Base-by-base conservation (phyloP, 2,329 filamentous ascomycete species). In the Falciphora oryzae region DNA sequence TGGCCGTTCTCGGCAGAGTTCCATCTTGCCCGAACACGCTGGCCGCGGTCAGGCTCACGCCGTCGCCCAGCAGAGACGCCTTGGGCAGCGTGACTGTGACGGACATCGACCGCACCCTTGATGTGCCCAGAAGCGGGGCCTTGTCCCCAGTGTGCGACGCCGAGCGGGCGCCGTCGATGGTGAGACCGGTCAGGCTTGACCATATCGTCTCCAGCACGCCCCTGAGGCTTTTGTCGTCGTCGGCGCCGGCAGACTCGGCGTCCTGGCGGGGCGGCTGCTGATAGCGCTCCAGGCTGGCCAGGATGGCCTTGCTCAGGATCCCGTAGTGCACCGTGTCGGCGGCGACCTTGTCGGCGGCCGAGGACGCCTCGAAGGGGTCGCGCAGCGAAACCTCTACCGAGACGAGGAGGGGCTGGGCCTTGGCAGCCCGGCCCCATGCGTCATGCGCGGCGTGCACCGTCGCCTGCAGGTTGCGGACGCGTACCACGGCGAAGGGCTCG, bases 241-340 rank as follows among this genome's bases (percentile, higher is more conserved):
- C 25, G 65, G 32, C 38, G 62, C 67, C 60, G 65, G 69, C 57
- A 68, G 62, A n/a, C 62, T 56, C 65, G 25, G 67, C n/a, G 65
- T 64, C 73, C 32, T 60, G 58, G 57, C 25, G 6, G 57, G 44
- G 38, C 25, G 16, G 25, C 58, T 68, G 63, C 18, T 32, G 22
- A 56, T 65, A 66, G 35, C 31, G 3, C 44, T 62, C 67, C 53
- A 88, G 71, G 16, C 77, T 77, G 29, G 75, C 74, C 38, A 89
- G 76, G 18, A 93, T 79, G 0, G 80, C 79, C 76, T 92, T 92
- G 77, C 86, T 88, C 18, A 93, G 79, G 13, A 78, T 81, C 2
- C 90, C 90, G 71, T 93, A 93, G 76, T 93, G 89, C 29, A 92
- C 85, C 2, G 90, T 93, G 72, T 89, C 89, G n/a, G 76, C 75